Conservation (phyloP, 192 early-diverging fungal species). For the Chytriomyces confervae region DNA sequence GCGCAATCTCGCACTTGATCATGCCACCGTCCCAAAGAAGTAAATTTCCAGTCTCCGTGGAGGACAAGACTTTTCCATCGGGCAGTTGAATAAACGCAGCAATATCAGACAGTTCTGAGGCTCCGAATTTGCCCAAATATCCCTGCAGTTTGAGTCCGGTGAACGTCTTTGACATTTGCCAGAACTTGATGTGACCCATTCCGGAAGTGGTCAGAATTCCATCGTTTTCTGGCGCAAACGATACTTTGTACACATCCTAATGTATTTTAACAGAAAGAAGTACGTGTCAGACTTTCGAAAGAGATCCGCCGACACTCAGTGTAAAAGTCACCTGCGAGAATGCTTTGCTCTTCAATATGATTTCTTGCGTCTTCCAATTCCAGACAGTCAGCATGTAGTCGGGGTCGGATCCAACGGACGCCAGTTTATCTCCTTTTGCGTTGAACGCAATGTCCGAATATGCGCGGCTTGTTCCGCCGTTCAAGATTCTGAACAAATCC, state of each 20-base stretch:
- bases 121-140: constrained; percentile 68
- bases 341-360: constrained; percentile 64
- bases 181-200: constrained; percentile 75
- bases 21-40: constrained; percentile 70
- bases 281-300: neutral
- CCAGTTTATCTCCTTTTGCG: constrained; percentile 56
- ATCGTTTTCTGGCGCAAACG: constrained; percentile 62
- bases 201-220: constrained; percentile 64
- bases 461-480: constrained; percentile 52
- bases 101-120: constrained; percentile 66
- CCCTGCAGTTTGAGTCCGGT: constrained; percentile 70
- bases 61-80: constrained; percentile 66
- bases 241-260: constrained; percentile 62
- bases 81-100: constrained; percentile 62
- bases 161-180: constrained; percentile 66
- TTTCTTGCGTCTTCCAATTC: constrained; percentile 61
- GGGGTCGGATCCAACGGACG: constrained; percentile 63
- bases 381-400: constrained; percentile 71
- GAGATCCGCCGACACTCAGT: neutral
- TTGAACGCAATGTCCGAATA: constrained; percentile 63
- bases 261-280: neutral
- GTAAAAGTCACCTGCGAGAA: constrained; percentile 58
- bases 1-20: constrained; percentile 67
- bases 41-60: constrained; percentile 67
- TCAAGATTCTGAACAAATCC: constrained; percentile 51